Percentiles rank a stretch among this genome's conserved stretches.
Evolutionary conservation across 2,329 filamentous ascomycete species (phyloP).

Genomic region (Verticillium albo-atrum): DNA sequence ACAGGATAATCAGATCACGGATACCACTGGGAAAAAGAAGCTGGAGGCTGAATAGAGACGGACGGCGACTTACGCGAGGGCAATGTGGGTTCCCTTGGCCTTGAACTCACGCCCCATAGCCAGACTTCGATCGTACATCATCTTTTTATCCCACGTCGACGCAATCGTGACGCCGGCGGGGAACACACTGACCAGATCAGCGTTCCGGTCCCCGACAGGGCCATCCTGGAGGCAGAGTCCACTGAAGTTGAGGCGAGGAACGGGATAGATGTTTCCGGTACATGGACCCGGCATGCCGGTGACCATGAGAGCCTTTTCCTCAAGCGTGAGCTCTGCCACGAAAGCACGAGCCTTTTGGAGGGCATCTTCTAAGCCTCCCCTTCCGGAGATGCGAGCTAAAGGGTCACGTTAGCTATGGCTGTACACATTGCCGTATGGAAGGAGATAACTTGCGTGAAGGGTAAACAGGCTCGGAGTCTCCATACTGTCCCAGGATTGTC

Average conservation of each 20-base stretch:
- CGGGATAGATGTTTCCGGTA: constrained; percentile 9
- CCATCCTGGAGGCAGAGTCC: constrained; percentile 12
- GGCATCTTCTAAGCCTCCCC: constrained; percentile 11
- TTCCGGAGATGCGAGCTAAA: background rate
- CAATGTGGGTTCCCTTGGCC: constrained; percentile 10
- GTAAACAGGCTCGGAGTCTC: background rate
- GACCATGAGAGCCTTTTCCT: constrained; percentile 24
- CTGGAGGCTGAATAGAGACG: too few relatives aligned
- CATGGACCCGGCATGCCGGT: constrained; percentile 25
- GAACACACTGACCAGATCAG: constrained; percentile 38
- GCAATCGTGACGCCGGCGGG: constrained; percentile 56
- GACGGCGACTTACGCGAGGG: constrained; percentile 22
- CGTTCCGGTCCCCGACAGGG: constrained; percentile 45
- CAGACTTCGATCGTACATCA: constrained; percentile 4
- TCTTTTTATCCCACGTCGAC: constrained; percentile 4
- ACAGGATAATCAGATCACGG: constrained; percentile 36
- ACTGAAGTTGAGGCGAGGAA: constrained; percentile 8
- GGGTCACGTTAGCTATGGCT: too few relatives aligned
- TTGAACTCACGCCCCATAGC: constrained; percentile 8
- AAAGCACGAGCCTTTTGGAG: constrained; percentile 9
- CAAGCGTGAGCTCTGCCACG: constrained; percentile 18
- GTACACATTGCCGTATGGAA: background rate
- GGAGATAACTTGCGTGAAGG: background rate
- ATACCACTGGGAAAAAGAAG: background rate
- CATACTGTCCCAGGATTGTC: background rate